Evolutionary conservation across 2,329 filamentous ascomycete genomes (phyloP), one percentile per base, ranked within the genome.

Genomic region (Ophiostoma himal-ulmi): DNA sequence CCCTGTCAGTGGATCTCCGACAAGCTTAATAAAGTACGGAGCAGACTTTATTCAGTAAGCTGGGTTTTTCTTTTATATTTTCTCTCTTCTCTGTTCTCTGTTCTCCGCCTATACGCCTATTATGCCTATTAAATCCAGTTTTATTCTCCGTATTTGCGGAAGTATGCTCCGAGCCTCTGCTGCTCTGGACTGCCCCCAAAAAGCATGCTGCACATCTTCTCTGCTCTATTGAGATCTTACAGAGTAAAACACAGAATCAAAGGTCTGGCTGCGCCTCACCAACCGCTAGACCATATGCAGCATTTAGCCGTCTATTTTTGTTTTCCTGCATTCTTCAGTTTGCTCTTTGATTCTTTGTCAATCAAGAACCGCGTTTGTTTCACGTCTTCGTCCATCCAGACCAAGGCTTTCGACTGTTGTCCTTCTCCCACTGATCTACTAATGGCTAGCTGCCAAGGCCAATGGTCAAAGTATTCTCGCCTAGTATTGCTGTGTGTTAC

Each of bases 211-310:
- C 41, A 17, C 41, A 48, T 54, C 52, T 26, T 26, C n/a, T 54
- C 8, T 57, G 2, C 52, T 14, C 22, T 1, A 39, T 11, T 30
- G 3, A 30, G 30, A 30, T 30, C 30, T 30, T 30, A 30, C 30
- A 30, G 30, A 30, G 3, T 30, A 30, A 48, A 13, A 13, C 44
- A 48, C 44, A 48, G 5, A 48, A 48, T 48, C 44, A 48, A 48
- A 57, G 52, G 52, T 57, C n/a, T 30, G 52, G 52, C 52, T 57
- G n/a, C 52, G 52, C 52, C 52, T 57, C 52, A 11, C 13, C 52
- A 22, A 22, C n/a, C 30, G 22, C 52, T 57, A 57, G 52, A 13
- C 52, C 52, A 26, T 3, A n/a, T 57, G n/a, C n/a, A 8, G 52
- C 52, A 26, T 26, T 57, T 14, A 22, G 1, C 52, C 52, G 22